Conservation (phyloP, 2,329 filamentous ascomycete genomes). For the Eurotiales sp. region DNA sequence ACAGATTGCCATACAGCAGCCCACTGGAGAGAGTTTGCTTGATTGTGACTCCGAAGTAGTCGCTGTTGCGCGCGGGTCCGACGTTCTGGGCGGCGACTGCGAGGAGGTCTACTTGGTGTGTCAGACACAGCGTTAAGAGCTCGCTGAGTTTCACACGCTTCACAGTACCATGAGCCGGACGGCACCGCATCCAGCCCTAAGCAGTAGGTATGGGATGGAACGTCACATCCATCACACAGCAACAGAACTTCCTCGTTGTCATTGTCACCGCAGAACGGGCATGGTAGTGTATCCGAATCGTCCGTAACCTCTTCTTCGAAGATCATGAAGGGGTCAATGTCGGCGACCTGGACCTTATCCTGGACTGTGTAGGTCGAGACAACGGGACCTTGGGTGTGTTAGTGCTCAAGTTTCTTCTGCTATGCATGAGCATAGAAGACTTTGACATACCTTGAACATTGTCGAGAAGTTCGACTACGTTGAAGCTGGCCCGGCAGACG, state of each 20-base stretch:
- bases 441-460: slow-evolving; percentile 71
- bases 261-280: slow-evolving; percentile 75
- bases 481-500: slow-evolving; percentile 90
- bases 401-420: too few species aligned
- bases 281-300: slow-evolving; percentile 65
- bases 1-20: slow-evolving; percentile 84
- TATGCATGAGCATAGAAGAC: too few species aligned
- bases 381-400: slow-evolving; percentile 45
- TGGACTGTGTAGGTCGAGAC: slow-evolving; percentile 56
- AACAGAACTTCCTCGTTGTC: slow-evolving; percentile 82
- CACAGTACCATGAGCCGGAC: slow-evolving; percentile 81
- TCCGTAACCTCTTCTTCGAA: slow-evolving; percentile 66
- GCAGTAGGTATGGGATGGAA: slow-evolving; percentile 87
- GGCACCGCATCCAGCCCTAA: slow-evolving; percentile 77
- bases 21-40: slow-evolving; percentile 57
- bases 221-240: slow-evolving; percentile 87
- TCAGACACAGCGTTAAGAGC: slow-evolving; percentile 36
- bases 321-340: slow-evolving; percentile 67
- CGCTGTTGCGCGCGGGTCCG: slow-evolving; percentile 47
- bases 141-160: slow-evolving; percentile 63
- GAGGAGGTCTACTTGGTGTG: slow-evolving; percentile 26
- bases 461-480: slow-evolving; percentile 80
- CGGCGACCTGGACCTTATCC: slow-evolving; percentile 67
- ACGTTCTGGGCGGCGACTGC: slow-evolving; percentile 44
- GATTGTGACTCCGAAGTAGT: slow-evolving; percentile 36